These are phyloP conservation scores for Tilletia indica DNA, from an alignment of 1,284 basidiomycete species.

Conservation along the genomic window DNA sequence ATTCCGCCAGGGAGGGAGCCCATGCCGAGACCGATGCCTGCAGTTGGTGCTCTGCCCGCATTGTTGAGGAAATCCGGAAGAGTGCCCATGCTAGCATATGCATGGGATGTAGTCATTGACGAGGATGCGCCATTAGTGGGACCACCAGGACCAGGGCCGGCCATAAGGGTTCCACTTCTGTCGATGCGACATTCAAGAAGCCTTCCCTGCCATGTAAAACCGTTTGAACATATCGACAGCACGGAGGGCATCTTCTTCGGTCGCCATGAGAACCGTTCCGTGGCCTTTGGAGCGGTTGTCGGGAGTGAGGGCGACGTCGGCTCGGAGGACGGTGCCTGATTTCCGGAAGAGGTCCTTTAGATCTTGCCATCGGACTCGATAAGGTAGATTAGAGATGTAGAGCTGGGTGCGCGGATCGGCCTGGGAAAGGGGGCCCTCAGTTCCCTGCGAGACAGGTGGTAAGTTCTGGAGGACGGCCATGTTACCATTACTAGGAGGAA, in stretches of 20 bases:
- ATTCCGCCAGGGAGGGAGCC: not conserved
- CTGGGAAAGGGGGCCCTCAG: conserved; percentile 12
- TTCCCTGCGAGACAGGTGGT: conserved; percentile 8
- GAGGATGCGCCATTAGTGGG: not conserved
- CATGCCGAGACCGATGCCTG: conserved; percentile 14
- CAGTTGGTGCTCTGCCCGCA: not conserved
- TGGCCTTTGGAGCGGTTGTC: conserved; percentile 51
- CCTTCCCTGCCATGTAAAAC: conserved; percentile 55
- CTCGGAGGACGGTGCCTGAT: conserved; percentile 57
- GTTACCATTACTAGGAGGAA: not conserved
- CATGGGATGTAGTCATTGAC: not conserved
- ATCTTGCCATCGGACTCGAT: conserved; percentile 57
- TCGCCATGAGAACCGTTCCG: conserved; percentile 53
- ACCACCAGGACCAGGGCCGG: conserved; percentile 16
- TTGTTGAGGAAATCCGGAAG: conserved; percentile 4
- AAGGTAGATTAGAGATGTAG: conserved; percentile 54
- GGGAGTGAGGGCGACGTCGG: conserved; percentile 55
- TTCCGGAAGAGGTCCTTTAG: conserved; percentile 57
- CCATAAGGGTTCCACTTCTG: conserved; percentile 40
- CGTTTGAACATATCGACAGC: conserved; percentile 57
- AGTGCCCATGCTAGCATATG: conserved; percentile 16
- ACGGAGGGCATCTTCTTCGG: conserved; percentile 54
- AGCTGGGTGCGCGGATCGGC: conserved; percentile 77
- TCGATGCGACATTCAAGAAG: conserved; percentile 50
- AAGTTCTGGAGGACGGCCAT: not conserved